These are phyloP conservation scores for Staphylotrichum longicolle DNA, from an alignment of 495 filamentous ascomycete genomes.

Conservation along the genomic window DNA sequence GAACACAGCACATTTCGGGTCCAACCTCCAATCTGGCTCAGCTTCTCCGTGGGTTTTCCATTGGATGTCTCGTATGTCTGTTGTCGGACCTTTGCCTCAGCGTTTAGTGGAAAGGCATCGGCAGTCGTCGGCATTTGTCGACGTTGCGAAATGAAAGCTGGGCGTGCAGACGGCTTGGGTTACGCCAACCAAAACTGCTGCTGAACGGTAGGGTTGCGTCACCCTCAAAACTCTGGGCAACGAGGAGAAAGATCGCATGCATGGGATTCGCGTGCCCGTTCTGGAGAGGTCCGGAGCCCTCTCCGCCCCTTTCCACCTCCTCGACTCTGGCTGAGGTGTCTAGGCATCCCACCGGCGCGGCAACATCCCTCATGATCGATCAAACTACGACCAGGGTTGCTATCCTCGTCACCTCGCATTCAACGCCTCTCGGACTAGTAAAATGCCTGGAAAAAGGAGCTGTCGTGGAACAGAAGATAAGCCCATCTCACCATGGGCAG, in stretches of 20 bases:
- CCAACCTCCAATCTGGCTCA: constrained; percentile 11
- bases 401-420: not conserved
- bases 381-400: not conserved
- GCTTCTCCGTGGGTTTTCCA: constrained; percentile 1
- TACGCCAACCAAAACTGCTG: too few species aligned
- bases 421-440: not conserved
- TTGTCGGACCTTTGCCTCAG: not conserved
- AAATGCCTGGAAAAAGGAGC: constrained; percentile 5
- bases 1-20: not conserved
- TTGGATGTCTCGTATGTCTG: not conserved
- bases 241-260: not conserved
- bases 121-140: not conserved
- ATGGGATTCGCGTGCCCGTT: not conserved
- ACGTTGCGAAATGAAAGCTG: not conserved
- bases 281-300: not conserved
- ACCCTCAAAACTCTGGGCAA: not conserved
- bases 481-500: too few species aligned
- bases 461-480: constrained; percentile 3
- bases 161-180: not conserved
- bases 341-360: not conserved
- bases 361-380: not conserved
- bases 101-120: not conserved
- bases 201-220: not conserved
- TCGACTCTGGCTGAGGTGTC: not conserved
- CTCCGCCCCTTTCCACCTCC: not conserved